phyloP scores from a whole-genome alignment of 1,284 basidiomycete genomes.

The Melampsora larici-populina region DNA sequence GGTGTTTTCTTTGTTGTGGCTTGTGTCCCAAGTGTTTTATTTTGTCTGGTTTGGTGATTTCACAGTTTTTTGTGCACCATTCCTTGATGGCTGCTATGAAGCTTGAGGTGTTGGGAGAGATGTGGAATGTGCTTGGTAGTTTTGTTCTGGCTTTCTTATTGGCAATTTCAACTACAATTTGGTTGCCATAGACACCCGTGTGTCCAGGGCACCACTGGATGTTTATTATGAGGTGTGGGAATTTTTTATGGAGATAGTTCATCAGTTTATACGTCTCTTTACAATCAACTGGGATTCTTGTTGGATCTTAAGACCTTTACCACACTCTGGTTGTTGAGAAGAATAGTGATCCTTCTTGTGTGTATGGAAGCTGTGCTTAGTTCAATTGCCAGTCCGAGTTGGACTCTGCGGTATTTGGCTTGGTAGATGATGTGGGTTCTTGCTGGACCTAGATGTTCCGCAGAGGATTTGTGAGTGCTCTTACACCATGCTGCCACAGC shows the following conservation, averaged over 20 bases:
- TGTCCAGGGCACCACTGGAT: constrained; percentile 5
- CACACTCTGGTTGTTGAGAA: background rate
- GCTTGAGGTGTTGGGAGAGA: background rate
- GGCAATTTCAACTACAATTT: background rate
- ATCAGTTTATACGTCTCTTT: background rate
- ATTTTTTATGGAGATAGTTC: background rate
- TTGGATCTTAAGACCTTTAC: no score
- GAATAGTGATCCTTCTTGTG: background rate
- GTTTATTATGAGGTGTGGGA: background rate
- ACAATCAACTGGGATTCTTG: background rate
- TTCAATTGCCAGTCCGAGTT: background rate
- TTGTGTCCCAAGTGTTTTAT: no score
- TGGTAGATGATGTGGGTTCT: background rate
- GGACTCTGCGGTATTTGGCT: background rate
- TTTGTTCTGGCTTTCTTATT: background rate
- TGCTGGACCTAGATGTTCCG: background rate
- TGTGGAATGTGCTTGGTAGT: background rate
- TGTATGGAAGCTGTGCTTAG: background rate
- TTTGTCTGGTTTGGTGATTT: background rate
- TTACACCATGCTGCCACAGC: background rate
- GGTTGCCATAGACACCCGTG: background rate
- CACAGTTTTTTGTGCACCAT: background rate
- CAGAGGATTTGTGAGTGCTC: no score
- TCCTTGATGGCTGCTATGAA: background rate
- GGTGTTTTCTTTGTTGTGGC: no score